Evolutionary conservation across 176 grass and related monocot genomes (phyloP).

Genomic region (Guadua angustifolia): DNA sequence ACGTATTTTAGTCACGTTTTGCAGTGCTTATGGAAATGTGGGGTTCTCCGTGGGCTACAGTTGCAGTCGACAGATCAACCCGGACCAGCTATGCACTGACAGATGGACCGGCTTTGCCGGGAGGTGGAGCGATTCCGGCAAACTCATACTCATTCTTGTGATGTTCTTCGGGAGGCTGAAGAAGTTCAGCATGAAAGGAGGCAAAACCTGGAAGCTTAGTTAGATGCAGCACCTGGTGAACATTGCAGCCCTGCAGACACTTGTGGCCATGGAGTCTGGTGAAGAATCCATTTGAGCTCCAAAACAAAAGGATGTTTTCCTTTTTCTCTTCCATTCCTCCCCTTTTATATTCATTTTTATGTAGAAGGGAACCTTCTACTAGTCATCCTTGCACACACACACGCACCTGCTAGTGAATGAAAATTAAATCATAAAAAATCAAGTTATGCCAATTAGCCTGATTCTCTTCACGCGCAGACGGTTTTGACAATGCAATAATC

Average conservation of each 20-base stretch:
- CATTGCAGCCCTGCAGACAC: not conserved
- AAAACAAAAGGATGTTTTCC: not conserved
- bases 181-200: conserved; percentile 61
- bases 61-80: conserved; percentile 51
- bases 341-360: not conserved
- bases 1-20: conserved; percentile 10
- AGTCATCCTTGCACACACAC: not conserved
- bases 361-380: conserved; percentile 7
- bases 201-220: conserved; percentile 67
- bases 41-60: conserved; percentile 69
- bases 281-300: not conserved
- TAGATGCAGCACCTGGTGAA: conserved; percentile 34
- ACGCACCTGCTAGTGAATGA: conserved; percentile 14
- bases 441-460: not conserved
- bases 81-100: conserved; percentile 45
- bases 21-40: conserved; percentile 77
- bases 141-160: conserved; percentile 58
- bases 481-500: not conserved
- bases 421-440: conserved; percentile 11
- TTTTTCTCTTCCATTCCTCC: not conserved
- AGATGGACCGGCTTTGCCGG: conserved; percentile 53
- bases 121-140: conserved; percentile 58
- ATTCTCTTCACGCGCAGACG: conserved; percentile 12
- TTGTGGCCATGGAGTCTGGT: not conserved
- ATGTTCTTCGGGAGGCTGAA: conserved; percentile 70